phyloP scores from a whole-genome alignment of 306 rosid genomes.

The Casuarina glauca region DNA sequence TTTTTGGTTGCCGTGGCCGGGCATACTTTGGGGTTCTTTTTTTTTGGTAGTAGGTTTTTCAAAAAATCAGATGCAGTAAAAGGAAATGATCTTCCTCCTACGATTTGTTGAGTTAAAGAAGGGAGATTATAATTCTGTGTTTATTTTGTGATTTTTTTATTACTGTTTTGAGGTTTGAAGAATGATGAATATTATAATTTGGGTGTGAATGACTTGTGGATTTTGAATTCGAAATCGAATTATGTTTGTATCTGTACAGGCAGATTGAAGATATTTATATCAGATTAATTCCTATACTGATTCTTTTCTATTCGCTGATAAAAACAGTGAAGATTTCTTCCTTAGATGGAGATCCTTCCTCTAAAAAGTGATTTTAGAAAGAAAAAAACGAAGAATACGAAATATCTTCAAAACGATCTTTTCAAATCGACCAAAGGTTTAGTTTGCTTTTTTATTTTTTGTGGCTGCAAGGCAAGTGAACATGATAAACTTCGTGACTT shows the following conservation, averaged over 20 bases:
- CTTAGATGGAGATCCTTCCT: too few species aligned
- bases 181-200: too few species aligned
- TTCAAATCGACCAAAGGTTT: too few species aligned
- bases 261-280: too few species aligned
- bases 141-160: too few species aligned
- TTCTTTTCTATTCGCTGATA: too few species aligned
- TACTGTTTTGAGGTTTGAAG: neutral
- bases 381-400: too few species aligned
- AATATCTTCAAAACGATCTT: too few species aligned
- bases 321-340: too few species aligned
- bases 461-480: neutral
- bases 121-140: neutral
- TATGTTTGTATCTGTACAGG: neutral
- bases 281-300: too few species aligned
- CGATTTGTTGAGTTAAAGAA: slow-evolving; percentile 20
- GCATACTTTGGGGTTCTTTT: slow-evolving; percentile 63
- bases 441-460: too few species aligned
- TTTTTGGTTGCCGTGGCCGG: slow-evolving; percentile 69
- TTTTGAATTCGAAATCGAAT: neutral
- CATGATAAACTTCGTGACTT: neutral
- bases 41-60: slow-evolving; percentile 51
- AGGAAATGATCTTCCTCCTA: slow-evolving; percentile 53
- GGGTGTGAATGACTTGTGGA: neutral
- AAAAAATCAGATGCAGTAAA: slow-evolving; percentile 20
- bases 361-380: too few species aligned